Percentiles rank a stretch among this genome's conserved stretches.
Conservation (phyloP, 768 basidiomycete genomes). For the Lentinula aciculospora region DNA sequence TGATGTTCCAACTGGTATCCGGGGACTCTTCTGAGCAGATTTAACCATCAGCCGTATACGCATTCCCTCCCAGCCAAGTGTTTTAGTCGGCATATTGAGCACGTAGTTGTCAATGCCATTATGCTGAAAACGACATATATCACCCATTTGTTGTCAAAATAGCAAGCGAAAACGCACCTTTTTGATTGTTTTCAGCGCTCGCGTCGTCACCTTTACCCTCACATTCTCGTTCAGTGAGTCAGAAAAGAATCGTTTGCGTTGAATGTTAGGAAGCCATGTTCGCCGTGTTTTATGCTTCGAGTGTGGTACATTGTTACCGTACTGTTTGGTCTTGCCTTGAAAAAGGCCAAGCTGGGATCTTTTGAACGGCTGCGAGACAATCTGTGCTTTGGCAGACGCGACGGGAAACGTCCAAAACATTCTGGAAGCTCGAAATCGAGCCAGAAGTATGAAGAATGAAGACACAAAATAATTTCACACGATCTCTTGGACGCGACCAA, state of each 20-base stretch:
- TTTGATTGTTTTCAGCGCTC: slow-evolving; percentile 76
- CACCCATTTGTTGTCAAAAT: background rate
- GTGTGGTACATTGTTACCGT: slow-evolving; percentile 87
- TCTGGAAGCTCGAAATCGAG: no score
- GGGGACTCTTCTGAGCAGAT: slow-evolving; percentile 12
- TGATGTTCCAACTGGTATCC: background rate
- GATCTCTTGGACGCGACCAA: background rate
- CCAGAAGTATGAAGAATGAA: background rate
- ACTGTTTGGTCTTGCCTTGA: slow-evolving; percentile 73
- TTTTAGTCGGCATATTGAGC: slow-evolving; percentile 33
- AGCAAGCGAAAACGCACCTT: slow-evolving; percentile 46
- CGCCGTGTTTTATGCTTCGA: slow-evolving; percentile 85
- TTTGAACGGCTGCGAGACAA: slow-evolving; percentile 69
- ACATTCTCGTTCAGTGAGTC: slow-evolving; percentile 55
- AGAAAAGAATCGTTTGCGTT: slow-evolving; percentile 67
- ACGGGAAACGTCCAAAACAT: slow-evolving; percentile 1
- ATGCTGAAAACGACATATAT: slow-evolving; percentile 29
- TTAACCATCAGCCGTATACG: slow-evolving; percentile 36
- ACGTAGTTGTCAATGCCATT: slow-evolving; percentile 74
- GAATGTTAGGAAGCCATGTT: slow-evolving; percentile 86
- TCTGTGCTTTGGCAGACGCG: slow-evolving; percentile 1
- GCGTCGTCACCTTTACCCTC: slow-evolving; percentile 65
- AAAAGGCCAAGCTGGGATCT: slow-evolving; percentile 77
- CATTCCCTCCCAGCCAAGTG: slow-evolving; percentile 42
- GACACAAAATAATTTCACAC: background rate